Base-by-base conservation (phyloP, 371 early-diverging fungal genomes). In the Mucor irregularis region DNA sequence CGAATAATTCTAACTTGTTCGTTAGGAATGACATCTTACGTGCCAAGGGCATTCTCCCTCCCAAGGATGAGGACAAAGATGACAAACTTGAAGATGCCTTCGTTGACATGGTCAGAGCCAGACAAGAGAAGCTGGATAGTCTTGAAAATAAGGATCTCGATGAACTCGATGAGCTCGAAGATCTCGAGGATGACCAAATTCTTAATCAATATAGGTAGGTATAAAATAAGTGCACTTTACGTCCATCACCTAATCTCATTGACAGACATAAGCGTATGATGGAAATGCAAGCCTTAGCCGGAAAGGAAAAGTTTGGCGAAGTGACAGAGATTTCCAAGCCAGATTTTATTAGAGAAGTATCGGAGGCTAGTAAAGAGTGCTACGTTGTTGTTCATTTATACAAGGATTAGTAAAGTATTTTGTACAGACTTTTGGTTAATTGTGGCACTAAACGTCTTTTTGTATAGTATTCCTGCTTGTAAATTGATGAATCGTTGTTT, bases 151-250 rank as follows among this genome's bases (percentile, higher is more conserved):
- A 84, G 34, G 80, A 76, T 6, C 74, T 95, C 6, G 96, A 95
- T 67, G 96, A 94, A 65, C 86, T 97, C 0, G 95, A 92, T 62
- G 95, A 95, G 61, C 75, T 96, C 4, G 91, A 94, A 56, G 93
- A 93, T 62, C 69, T 82, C n/a, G 88, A 90, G 43, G 89, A 92
- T 49, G 96, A 95, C 53, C 82, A 88, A 31, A 76, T 95, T 21
- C 70, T 96, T 49, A 76, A 86, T 67, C 87, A 82, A 68, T 91
- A 90, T 59, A 84, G 88, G 84, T 84, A 76, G 35, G 48, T 13
- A 7, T 10, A 24, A 11, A 22, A 14, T n/a, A 13, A 22, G 3
- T 4, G n/a, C 4, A 6, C 11, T 11, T 5, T 49, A 6, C 4
- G 0, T 2, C 3, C 21, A 24, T 43, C 21, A 22, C 21, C 24